Evolutionary conservation across 1,139 yeast genomes (phyloP).

Genomic region (Suhomyces guaymorum): DNA sequence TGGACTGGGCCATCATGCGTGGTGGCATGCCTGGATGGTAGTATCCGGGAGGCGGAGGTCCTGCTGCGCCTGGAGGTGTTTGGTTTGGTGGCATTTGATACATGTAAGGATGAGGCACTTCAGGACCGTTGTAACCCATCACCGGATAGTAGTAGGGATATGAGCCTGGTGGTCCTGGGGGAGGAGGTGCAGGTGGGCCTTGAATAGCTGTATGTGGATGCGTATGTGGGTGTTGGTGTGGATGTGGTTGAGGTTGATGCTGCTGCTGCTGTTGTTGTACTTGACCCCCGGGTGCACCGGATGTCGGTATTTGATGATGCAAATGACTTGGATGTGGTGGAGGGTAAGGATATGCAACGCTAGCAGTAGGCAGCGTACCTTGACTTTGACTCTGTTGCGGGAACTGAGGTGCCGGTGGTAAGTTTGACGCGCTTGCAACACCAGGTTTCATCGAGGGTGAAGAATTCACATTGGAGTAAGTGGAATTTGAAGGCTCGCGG

Average conservation of each 20-base stretch:
- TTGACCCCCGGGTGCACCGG: too few relatives aligned
- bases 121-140: slow-evolving; percentile 4
- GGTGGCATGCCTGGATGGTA: slow-evolving; percentile 13
- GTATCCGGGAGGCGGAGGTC: slow-evolving; percentile 10
- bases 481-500: slow-evolving; percentile 9
- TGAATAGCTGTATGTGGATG: too few relatives aligned
- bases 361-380: slow-evolving; percentile 8
- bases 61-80: slow-evolving; percentile 4
- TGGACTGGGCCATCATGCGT: slow-evolving; percentile 6
- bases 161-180: slow-evolving; percentile 9
- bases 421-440: slow-evolving; percentile 5
- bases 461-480: slow-evolving; percentile 7
- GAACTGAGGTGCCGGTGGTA: slow-evolving; percentile 10
- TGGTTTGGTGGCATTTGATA: slow-evolving; percentile 6
- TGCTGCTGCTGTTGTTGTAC: slow-evolving; percentile 11
- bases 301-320: too few relatives aligned
- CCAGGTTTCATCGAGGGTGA: slow-evolving; percentile 4
- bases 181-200: too few relatives aligned
- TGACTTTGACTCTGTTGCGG: slow-evolving; percentile 10
- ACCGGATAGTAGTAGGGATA: slow-evolving; percentile 13
- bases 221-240: slow-evolving; percentile 12
- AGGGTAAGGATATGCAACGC: slow-evolving; percentile 5
- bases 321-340: too few relatives aligned
- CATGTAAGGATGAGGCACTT: slow-evolving; percentile 11
- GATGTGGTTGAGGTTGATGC: slow-evolving; percentile 8